Evolutionary conservation across 192 early-diverging fungal genomes (phyloP), one percentile per base, ranked within the genome.

Genomic region (Coemansia sp.): DNA sequence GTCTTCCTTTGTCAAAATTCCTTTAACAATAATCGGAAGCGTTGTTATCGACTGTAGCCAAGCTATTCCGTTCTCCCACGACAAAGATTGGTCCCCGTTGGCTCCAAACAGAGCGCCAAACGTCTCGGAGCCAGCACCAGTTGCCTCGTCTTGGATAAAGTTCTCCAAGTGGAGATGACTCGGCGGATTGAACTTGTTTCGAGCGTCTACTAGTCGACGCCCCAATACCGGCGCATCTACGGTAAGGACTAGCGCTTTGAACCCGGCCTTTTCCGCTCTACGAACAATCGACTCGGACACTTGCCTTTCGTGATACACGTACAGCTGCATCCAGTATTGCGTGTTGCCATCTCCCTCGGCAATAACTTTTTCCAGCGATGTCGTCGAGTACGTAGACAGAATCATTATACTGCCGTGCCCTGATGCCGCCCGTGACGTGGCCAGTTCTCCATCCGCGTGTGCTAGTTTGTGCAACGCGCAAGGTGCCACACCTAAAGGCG

Each of bases 1-100:
- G 82, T 99, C 98, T 39, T 94, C 94, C 25, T 86, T 92, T 9
- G 89, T 91, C 70, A 97, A 86, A 11, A 99, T 85, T 58, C 98
- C 98, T 81, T 99, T 99, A 48, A 98, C 86, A 5, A 96, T 78
- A 37, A 99, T 90, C 15, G 95, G 95, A 82, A 98, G 75, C 21
- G 77, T 74, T 1, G 95, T 95, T 60, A 94, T 93, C 19, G 88
- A 86, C 64, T 80, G 85, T 48, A 99, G 89, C 96, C 96, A 98
- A 8, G 84, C 67, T 32, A 99, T 85, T 66, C 78, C 69, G 72
- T 97, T 95, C 10, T 86, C 84, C 97, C 97, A 99, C 63, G 80
- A 89, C 39, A 99, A 76, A 11, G 84, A 77, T 36, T 93, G 84
- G 78, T 99, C 97, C 42, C 73, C 66, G 29, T 80, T 80, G 48